These are phyloP conservation scores for Glycine soja DNA, from an alignment of 306 rosid genomes.

Conservation along the genomic window DNA sequence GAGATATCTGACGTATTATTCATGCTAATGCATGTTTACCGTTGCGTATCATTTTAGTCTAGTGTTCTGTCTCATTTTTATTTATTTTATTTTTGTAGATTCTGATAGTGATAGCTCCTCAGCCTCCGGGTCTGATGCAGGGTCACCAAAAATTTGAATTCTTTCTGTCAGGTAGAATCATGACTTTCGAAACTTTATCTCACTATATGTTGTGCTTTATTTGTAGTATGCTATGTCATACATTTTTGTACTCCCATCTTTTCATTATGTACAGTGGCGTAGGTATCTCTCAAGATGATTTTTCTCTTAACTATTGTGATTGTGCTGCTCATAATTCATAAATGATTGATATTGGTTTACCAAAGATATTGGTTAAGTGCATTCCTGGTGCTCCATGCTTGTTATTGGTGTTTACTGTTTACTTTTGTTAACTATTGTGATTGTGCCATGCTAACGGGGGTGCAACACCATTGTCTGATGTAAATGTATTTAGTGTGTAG, in stretches of 20 bases:
- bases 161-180: constrained; percentile 58
- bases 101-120: constrained; percentile 97
- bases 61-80: constrained; percentile 33
- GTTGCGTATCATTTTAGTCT: constrained; percentile 29
- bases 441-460: background rate
- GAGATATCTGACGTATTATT: background rate
- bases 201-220: background rate
- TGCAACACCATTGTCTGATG: background rate
- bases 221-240: background rate
- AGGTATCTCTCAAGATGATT: constrained; percentile 13
- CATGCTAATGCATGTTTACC: background rate
- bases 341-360: constrained; percentile 18
- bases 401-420: constrained; percentile 21
- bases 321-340: constrained; percentile 17
- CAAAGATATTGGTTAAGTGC: constrained; percentile 23
- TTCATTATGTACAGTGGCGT: background rate
- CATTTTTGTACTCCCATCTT: background rate
- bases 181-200: background rate
- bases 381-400: constrained; percentile 17
- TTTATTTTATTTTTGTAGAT: constrained; percentile 62
- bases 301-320: constrained; percentile 20
- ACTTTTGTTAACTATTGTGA: background rate
- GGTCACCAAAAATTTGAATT: constrained; percentile 66
- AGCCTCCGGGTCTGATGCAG: constrained; percentile 86
- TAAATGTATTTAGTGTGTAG: background rate